Evolutionary conservation across 2,329 filamentous ascomycete species (phyloP), one percentile per base, ranked within the genome.

Genomic region (Fusarium sp.): DNA sequence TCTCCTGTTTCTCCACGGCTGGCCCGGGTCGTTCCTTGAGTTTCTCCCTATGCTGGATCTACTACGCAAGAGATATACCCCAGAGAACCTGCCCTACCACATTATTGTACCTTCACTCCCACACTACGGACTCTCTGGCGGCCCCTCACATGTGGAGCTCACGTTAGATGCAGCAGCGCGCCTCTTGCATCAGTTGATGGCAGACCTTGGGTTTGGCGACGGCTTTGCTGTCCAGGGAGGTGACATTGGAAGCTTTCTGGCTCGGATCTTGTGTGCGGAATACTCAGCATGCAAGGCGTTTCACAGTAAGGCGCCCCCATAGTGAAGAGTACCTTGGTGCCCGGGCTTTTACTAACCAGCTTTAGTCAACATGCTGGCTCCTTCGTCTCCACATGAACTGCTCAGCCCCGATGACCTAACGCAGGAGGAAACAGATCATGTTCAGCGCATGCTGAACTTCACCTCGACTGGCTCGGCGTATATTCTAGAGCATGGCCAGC

Each of bases 1-100:
- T 5, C 20, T 45, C 33, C 11, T 62, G 58, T 41, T 43, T 24
- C 39, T 66, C 33, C 64, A 66, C 35, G 45, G 64, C 1, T 66
- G 64, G 64, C 57, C 56, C 1, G 58, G 48, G 2, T 56, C 33
- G 20, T 67, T 67, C 22, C 45, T 67, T 11, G 64, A 67, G 22
- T 63, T 67, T 18, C 22, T 67, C 2, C 57, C 48, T 20, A 63
- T 67, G 20, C 58, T 62, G 6, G 57, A 62, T 5, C 18, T 45
- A 2, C 24, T 63, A 5, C 18, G 3, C 27, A 29, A 13, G 18
- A 45, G 20, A 22, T 45, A 45, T 13, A 45, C 41, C 41, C 41
- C n/a, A 8, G 41, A 45, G 9, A 45, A 18, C 41, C 8, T 45
- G 9, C 41, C 41, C 8, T 45, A 45, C 41, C 41, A 45, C 20